Evolutionary conservation across 768 basidiomycete species (phyloP).

Genomic region (Xerocomus potaroensis): DNA sequence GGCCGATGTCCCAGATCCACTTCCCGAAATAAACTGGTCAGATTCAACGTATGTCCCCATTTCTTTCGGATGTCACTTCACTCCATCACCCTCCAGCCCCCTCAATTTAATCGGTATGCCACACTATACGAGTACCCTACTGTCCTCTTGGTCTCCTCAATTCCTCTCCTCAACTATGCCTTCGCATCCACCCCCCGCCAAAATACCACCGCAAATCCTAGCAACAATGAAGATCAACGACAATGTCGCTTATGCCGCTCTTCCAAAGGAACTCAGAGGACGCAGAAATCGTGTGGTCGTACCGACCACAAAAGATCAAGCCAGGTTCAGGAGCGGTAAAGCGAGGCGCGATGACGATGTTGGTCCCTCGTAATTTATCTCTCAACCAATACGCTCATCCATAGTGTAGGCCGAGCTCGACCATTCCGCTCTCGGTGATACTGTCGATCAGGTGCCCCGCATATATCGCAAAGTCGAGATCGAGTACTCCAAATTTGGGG

Average conservation of each 20-base stretch:
- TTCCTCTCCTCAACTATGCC: constrained; percentile 48
- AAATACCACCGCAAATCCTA: constrained; percentile 77
- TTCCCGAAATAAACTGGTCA: constrained; percentile 76
- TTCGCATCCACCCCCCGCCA: constrained; percentile 62
- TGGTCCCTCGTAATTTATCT: constrained; percentile 6
- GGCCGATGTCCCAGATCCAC: constrained; percentile 67
- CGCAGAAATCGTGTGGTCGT: constrained; percentile 68
- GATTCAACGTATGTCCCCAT: constrained; percentile 61
- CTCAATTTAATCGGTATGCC: constrained; percentile 89
- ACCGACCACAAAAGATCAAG: constrained; percentile 50
- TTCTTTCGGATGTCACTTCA: background rate
- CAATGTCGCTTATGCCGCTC: constrained; percentile 81
- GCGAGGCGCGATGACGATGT: constrained; percentile 43
- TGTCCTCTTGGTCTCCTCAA: constrained; percentile 61
- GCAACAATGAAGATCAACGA: constrained; percentile 82
- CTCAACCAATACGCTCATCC: background rate
- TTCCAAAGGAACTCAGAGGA: constrained; percentile 83
- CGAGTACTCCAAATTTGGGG: constrained; percentile 97
- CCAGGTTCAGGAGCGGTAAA: constrained; percentile 86
- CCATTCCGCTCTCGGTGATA: constrained; percentile 47
- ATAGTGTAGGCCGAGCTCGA: constrained; percentile 46
- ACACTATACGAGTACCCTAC: constrained; percentile 65
- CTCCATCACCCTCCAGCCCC: constrained; percentile 47
- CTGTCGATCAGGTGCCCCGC: constrained; percentile 61
- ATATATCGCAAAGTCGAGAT: constrained; percentile 93